Conservation (phyloP, 2,329 filamentous ascomycete species). For the Stagonosporopsis vannaccii region DNA sequence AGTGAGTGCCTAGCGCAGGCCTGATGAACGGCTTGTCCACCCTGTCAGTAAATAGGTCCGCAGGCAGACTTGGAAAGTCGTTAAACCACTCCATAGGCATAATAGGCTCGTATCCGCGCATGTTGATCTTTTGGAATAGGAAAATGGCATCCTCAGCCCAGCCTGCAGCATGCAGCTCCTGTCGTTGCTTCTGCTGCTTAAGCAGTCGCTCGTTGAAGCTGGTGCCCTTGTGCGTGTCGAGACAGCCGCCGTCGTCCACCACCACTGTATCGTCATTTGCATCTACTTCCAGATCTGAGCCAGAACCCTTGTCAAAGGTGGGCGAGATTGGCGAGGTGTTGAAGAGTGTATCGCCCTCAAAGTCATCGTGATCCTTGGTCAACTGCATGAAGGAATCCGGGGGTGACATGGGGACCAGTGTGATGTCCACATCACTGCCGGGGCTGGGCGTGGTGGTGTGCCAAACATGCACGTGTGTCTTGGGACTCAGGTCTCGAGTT, state of each 20-base stretch:
- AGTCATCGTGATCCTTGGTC: constrained; percentile 20
- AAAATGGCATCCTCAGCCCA: constrained; percentile 62
- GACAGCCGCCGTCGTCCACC: constrained; percentile 42
- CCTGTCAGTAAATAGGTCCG: constrained; percentile 58
- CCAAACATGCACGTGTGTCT: constrained; percentile 36
- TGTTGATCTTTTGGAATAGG: constrained; percentile 61
- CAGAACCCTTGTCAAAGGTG: constrained; percentile 12
- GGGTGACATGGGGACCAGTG: constrained; percentile 41
- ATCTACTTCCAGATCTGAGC: constrained; percentile 36
- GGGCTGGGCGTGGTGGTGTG: constrained; percentile 32
- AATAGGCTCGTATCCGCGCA: constrained; percentile 65
- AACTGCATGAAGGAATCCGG: constrained; percentile 32
- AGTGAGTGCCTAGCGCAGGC: constrained; percentile 53
- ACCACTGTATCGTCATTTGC: constrained; percentile 48
- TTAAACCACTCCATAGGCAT: constrained; percentile 60
- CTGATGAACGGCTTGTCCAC: constrained; percentile 57
- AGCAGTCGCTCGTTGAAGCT: constrained; percentile 33
- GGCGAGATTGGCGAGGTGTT: constrained; percentile 16
- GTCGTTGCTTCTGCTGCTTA: constrained; percentile 24
- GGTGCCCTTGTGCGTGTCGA: constrained; percentile 32
- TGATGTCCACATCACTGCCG: constrained; percentile 28
- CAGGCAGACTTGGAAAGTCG: constrained; percentile 63
- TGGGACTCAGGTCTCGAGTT: constrained; percentile 45
- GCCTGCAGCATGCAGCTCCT: constrained; percentile 51
- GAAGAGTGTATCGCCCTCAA: constrained; percentile 43